These are phyloP conservation scores for Diaporthe amygdali DNA, from an alignment of 2,329 filamentous ascomycete genomes.

Conservation along the genomic window DNA sequence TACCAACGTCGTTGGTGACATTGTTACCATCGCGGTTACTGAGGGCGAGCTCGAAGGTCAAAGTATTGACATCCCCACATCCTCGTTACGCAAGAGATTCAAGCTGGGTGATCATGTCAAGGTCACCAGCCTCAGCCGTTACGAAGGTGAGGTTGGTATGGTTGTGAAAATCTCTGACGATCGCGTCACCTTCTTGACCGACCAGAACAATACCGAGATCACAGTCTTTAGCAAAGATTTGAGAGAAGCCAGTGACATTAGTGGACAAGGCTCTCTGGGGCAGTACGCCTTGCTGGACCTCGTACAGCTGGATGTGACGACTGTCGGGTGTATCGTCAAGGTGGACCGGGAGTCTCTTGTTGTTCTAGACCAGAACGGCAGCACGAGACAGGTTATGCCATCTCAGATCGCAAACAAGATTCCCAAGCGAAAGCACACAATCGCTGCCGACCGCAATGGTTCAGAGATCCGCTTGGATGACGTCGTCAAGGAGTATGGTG, in stretches of 20 bases:
- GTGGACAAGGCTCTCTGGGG: slow-evolving; percentile 81
- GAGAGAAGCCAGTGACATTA: slow-evolving; percentile 89
- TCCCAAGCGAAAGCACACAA: slow-evolving; percentile 79
- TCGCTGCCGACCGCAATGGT: slow-evolving; percentile 91
- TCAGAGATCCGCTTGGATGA: slow-evolving; percentile 93
- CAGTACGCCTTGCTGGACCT: slow-evolving; percentile 93
- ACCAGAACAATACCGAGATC: slow-evolving; percentile 91
- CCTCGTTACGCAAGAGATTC: slow-evolving; percentile 92
- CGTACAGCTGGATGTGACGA: slow-evolving; percentile 90
- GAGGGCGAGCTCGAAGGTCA: slow-evolving; percentile 84
- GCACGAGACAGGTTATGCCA: slow-evolving; percentile 80
- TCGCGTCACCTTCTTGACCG: slow-evolving; percentile 88
- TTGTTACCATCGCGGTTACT: slow-evolving; percentile 85
- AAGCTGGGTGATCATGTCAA: slow-evolving; percentile 96
- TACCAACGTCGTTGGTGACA: slow-evolving; percentile 85
- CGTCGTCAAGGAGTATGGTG: slow-evolving; percentile 87
- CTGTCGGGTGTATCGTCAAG: slow-evolving; percentile 91
- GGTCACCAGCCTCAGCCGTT: slow-evolving; percentile 94
- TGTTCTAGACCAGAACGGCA: slow-evolving; percentile 89
- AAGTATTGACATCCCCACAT: slow-evolving; percentile 89
- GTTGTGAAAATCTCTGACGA: slow-evolving; percentile 94
- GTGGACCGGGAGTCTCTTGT: slow-evolving; percentile 92
- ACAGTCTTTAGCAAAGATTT: slow-evolving; percentile 98
- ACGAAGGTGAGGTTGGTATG: slow-evolving; percentile 94
- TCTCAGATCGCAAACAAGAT: slow-evolving; percentile 93